These are phyloP conservation scores for Amphibolis antarctica DNA, from an alignment of 106 monocot species.

Conservation along the genomic window DNA sequence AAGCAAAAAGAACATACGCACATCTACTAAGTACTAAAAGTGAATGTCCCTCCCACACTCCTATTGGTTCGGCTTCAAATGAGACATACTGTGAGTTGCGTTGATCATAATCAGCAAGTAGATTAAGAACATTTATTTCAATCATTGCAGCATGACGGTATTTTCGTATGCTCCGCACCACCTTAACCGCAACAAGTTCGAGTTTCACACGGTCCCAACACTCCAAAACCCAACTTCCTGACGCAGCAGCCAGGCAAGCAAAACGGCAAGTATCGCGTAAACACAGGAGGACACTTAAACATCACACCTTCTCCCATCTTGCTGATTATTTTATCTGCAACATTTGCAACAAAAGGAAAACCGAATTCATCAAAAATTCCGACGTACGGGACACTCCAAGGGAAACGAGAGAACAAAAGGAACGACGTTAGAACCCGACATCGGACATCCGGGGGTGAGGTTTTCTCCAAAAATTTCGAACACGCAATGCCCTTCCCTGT, in stretches of 20 bases:
- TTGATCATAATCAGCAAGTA: constrained; percentile 54
- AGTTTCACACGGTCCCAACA: constrained; percentile 89
- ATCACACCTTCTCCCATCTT: constrained; percentile 90
- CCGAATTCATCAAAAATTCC: background rate
- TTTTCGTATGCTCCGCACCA: constrained; percentile 73
- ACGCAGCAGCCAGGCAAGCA: background rate
- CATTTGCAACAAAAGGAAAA: background rate
- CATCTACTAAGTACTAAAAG: background rate
- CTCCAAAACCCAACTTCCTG: constrained; percentile 52
- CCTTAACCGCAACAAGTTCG: constrained; percentile 85
- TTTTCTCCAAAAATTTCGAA: constrained; percentile 89
- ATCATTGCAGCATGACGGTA: constrained; percentile 89
- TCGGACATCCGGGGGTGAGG: constrained; percentile 78
- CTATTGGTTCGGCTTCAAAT: background rate
- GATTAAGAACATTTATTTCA: constrained; percentile 85
- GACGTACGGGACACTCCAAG: background rate
- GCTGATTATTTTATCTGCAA: constrained; percentile 92
- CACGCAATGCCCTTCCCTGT: constrained; percentile 77
- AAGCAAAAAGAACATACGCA: background rate
- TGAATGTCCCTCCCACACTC: background rate
- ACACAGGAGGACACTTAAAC: constrained; percentile 14
- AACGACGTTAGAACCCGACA: background rate
- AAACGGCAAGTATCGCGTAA: background rate
- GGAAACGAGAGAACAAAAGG: background rate
- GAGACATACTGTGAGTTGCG: constrained; percentile 56